Evolutionary conservation across 352 stramenopile genomes (phyloP), one percentile per base, ranked within the genome.

Genomic region (Plasmopara halstedii): DNA sequence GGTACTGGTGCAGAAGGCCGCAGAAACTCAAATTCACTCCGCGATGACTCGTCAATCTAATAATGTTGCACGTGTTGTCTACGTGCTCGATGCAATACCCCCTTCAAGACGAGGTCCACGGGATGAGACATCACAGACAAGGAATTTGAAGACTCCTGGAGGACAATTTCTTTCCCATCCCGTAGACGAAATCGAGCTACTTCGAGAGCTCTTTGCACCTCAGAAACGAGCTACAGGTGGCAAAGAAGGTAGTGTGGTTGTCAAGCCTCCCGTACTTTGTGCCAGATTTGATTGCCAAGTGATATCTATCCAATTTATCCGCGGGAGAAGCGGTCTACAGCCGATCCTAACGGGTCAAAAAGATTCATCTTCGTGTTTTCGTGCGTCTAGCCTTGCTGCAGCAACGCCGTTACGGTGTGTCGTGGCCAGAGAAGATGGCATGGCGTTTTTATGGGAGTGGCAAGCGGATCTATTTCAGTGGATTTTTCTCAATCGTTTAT

Each of bases 381-480:
- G 42, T 22, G 48, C 36, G 29, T 56, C 50, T n/a, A 48, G 19
- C 25, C 33, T 50, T 14, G 19, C 49, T 39, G 25, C 39, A 40
- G n/a, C 42, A 26, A 17, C 58, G 4, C 57, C 51, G 9, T 59
- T 94, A 50, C 66, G 83, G 26, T 94, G 80, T 51, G 53, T 94
- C 0, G 67, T 91, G 20, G 78, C 79, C 8, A 63, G 74, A 14
- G 72, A 88, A 42, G 83, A 94, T 46, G 83, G 83, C 19, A 73
- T 84, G 63, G 77, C 70, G 26, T 89, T 82, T 56, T 44, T 92
- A 15, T 94, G 83, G 83, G 80, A 94, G 39, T 94, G 83, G 83
- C 69, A 80, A 31, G 60, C 54, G 6, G 80, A 94, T 54, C 50
- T 88, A 27, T 67, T 79, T 42, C 70, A 80, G 42, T 94, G 80